Evolutionary conservation across 345 rosid genomes (phyloP).

Genomic region (Citrus sp.): DNA sequence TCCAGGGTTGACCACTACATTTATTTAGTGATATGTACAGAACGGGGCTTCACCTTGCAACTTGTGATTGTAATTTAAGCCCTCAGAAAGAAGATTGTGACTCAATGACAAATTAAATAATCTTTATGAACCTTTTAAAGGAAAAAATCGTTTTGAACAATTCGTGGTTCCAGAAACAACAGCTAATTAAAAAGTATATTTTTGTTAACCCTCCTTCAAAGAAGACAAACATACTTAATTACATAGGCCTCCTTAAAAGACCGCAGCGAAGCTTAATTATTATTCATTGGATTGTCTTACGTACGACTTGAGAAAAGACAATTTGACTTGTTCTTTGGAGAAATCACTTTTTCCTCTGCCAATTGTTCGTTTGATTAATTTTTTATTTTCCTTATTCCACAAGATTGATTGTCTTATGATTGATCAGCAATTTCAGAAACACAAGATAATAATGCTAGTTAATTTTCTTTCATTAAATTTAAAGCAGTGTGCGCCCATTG

Average conservation of each 20-base stretch:
- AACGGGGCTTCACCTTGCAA: background rate
- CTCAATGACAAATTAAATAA: too few relatives aligned
- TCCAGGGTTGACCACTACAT: background rate
- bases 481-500: background rate
- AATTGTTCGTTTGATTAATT: background rate
- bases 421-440: background rate
- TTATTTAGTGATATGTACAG: background rate
- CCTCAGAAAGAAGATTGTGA: too few relatives aligned
- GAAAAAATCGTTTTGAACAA: too few relatives aligned
- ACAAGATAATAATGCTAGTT: background rate
- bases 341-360: background rate
- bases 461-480: background rate
- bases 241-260: background rate
- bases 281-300: background rate
- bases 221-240: background rate
- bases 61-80: background rate
- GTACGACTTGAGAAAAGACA: background rate
- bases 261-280: background rate
- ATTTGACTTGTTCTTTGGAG: background rate
- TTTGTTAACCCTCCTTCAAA: too few relatives aligned
- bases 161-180: too few relatives aligned
- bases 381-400: background rate
- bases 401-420: background rate
- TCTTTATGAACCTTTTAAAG: too few relatives aligned
- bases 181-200: too few relatives aligned